Percentiles rank a stretch among this genome's conserved stretches.
These are phyloP conservation scores for Xylaria curta DNA, from an alignment of 495 filamentous ascomycete species.

Conservation along the genomic window DNA sequence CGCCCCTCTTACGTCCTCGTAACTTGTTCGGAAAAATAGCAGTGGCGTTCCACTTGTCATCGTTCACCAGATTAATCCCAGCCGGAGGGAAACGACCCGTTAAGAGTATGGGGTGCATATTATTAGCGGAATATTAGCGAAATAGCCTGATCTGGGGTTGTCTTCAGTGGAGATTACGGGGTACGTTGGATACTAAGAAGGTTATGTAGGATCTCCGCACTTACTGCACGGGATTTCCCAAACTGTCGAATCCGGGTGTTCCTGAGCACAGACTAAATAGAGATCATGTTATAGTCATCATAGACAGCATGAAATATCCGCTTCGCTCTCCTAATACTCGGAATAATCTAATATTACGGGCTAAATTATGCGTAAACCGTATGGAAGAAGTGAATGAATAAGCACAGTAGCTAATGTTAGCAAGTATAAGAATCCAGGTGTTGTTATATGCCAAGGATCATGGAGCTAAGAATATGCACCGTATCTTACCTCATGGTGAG, in stretches of 20 bases:
- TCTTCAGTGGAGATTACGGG: slow-evolving; percentile 1
- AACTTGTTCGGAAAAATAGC: slow-evolving; percentile 1
- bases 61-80: slow-evolving; percentile 31
- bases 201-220: slow-evolving; percentile 2
- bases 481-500: too few species aligned
- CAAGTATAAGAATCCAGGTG: too few species aligned
- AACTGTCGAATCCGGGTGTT: neutral
- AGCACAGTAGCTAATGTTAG: neutral
- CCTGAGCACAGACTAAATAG: neutral
- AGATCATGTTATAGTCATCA: neutral
- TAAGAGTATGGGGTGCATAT: slow-evolving; percentile 33
- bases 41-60: slow-evolving; percentile 26
- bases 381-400: neutral
- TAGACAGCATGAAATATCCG: neutral
- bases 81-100: slow-evolving; percentile 41
- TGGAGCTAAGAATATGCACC: too few species aligned
- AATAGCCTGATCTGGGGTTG: slow-evolving; percentile 20
- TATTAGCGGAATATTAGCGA: slow-evolving; percentile 10
- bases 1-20: neutral
- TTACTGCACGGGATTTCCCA: neutral
- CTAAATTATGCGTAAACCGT: neutral
- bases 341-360: neutral
- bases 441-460: too few species aligned
- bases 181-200: neutral
- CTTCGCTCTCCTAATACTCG: neutral